These are phyloP conservation scores for Saitozyma podzolica DNA, from an alignment of 768 basidiomycete genomes.

Conservation along the genomic window DNA sequence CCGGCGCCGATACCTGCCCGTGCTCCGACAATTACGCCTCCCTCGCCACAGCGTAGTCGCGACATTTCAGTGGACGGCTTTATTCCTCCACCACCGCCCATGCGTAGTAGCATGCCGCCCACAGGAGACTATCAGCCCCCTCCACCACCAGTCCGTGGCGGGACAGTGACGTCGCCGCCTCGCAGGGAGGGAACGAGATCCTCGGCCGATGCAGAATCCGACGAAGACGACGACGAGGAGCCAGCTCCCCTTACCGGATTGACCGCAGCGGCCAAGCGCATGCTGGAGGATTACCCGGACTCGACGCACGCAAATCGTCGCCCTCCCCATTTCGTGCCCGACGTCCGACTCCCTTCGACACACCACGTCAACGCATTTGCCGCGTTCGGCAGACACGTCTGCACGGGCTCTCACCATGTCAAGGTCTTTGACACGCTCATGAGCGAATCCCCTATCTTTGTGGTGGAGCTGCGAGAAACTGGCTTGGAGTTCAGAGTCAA, in stretches of 20 bases:
- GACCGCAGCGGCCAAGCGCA: slow-evolving; percentile 28
- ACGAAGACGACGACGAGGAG: slow-evolving; percentile 46
- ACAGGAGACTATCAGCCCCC: too few relatives aligned
- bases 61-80: slow-evolving; percentile 11
- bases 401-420: slow-evolving; percentile 49
- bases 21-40: background rate
- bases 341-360: slow-evolving; percentile 28
- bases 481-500: slow-evolving; percentile 60
- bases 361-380: slow-evolving; percentile 51
- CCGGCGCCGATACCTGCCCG: slow-evolving; percentile 10
- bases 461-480: slow-evolving; percentile 66
- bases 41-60: background rate
- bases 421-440: slow-evolving; percentile 51
- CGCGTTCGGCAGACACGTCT: slow-evolving; percentile 50
- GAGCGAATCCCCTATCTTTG: slow-evolving; percentile 28
- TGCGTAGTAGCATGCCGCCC: slow-evolving; percentile 28
- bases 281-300: slow-evolving; percentile 55
- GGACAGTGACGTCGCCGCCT: slow-evolving; percentile 18
- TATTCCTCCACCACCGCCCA: slow-evolving; percentile 38
- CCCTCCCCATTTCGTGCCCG: slow-evolving; percentile 51
- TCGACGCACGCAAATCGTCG: slow-evolving; percentile 55
- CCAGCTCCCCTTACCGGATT: slow-evolving; percentile 21
- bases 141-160: background rate
- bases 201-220: slow-evolving; percentile 32
- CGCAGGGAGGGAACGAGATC: slow-evolving; percentile 13